Evolutionary conservation across 2,329 filamentous ascomycete species (phyloP), one percentile per base, ranked within the genome.

Genomic region (Epichloe elymi): DNA sequence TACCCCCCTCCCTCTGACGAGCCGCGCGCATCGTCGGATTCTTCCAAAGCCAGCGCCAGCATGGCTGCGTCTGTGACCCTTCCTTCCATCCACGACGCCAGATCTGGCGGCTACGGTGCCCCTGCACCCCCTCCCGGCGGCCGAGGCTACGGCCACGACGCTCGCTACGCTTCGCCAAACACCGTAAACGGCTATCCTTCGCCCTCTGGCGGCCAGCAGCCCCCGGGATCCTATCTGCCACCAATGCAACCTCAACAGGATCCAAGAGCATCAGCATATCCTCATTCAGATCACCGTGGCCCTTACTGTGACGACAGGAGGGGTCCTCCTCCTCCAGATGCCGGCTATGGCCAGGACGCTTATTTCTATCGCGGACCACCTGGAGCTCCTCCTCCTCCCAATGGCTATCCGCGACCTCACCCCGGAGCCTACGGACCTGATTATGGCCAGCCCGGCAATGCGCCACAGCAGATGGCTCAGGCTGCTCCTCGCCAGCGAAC

Each of bases 401-500:
- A 56, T 33, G 55, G 56, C 30, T 60, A 59, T 43, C 51, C 58
- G 19, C 60, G 58, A 15, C 58, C 61, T 48, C 59, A 61, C 14
- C 58, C 63, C 43, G 62, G 61, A 17, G 58, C 62, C 6, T 65
- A 66, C 46, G 61, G 60, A 49, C 62, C 63, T 8, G 67, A 68
- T 17, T 70, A 68, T 48, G 65, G 57, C 6, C 62, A 62, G 41
- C 55, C 62, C 17, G 67, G 65, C 39, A 65, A 59, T 19, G 63
- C 61, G 30, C 63, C 68, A 37, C 63, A 67, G 17, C 65, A 38
- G 30, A 48, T 73, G 62, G 66, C 69, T 11, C 75, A 77, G 58
- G 72, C 75, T 19, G 77, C 78, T 3, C 78, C 78, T 1, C 67
- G 77, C 20, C 77, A 80, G 60, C 68, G 78, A 33, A 80, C 77